Conservation (phyloP, 139 green algal species). For the Dunaliella primolecta region DNA sequence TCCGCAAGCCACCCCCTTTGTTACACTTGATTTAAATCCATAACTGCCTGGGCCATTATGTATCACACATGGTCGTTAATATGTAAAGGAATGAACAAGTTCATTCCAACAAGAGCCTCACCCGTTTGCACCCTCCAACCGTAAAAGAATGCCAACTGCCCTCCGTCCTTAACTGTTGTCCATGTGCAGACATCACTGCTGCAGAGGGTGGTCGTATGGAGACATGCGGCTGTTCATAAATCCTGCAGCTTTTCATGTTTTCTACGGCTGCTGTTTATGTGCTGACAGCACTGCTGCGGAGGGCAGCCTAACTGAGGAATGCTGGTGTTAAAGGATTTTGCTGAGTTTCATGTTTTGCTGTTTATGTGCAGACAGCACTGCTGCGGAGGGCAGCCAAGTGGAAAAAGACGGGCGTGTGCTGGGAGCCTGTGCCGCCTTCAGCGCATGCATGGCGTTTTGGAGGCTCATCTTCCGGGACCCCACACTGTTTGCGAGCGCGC, state of each 20-base stretch:
- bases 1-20: no score
- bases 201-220: not conserved
- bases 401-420: conserved; percentile 34
- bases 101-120: no score
- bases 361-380: not conserved
- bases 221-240: not conserved
- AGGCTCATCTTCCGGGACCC: conserved; percentile 30
- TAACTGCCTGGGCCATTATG: no score
- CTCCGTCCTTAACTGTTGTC: no score
- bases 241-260: no score
- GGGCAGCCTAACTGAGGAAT: not conserved
- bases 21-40: no score
- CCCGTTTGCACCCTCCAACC: no score
- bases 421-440: conserved; percentile 34
- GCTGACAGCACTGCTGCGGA: not conserved
- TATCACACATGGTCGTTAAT: no score
- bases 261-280: no score
- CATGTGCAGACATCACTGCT: not conserved
- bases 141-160: no score
- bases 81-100: no score
- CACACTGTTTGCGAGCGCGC: conserved; percentile 23
- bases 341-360: not conserved
- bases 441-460: conserved; percentile 26
- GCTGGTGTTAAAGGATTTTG: not conserved
- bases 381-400: not conserved